phyloP scores from a whole-genome alignment of 345 rosid species.

The Orychophragmus violaceus region DNA sequence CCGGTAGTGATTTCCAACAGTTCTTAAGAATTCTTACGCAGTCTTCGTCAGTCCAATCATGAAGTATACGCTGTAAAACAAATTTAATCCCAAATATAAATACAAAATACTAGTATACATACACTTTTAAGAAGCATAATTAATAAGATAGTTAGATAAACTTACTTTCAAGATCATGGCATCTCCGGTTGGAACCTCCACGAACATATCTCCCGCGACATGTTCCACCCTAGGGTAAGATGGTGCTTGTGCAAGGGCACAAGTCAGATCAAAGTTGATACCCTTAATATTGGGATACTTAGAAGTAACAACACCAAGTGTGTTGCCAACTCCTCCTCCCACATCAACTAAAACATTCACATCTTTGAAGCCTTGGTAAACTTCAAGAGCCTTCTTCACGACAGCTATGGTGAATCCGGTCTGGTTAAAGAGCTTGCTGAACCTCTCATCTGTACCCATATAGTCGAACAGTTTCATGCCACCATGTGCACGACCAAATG shows the following conservation, averaged over 20 bases:
- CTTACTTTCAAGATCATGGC: conserved; percentile 81
- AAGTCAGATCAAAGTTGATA: conserved; percentile 42
- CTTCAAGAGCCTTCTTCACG: conserved; percentile 47
- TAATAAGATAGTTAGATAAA: neutral
- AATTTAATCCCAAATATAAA: neutral
- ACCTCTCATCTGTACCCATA: conserved; percentile 37
- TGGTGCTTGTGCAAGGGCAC: conserved; percentile 33
- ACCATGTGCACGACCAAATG: conserved; percentile 60
- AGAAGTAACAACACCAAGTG: conserved; percentile 41
- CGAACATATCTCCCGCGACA: conserved; percentile 85
- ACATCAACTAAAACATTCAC: conserved; percentile 51
- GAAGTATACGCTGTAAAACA: conserved; percentile 37
- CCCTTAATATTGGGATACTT: conserved; percentile 42
- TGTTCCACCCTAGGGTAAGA: conserved; percentile 47
- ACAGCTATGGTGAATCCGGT: conserved; percentile 40
- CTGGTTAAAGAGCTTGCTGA: conserved; percentile 46
- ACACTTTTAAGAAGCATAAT: neutral
- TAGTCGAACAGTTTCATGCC: conserved; percentile 44
- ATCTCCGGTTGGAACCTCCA: conserved; percentile 60
- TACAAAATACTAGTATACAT: neutral
- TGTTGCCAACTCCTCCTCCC: conserved; percentile 61
- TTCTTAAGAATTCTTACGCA: conserved; percentile 45
- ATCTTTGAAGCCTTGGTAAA: conserved; percentile 48
- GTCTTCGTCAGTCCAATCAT: conserved; percentile 39
- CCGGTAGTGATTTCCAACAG: conserved; percentile 40